phyloP scores from a whole-genome alignment of 176 grass and related monocot species.

The Avena sativa region DNA sequence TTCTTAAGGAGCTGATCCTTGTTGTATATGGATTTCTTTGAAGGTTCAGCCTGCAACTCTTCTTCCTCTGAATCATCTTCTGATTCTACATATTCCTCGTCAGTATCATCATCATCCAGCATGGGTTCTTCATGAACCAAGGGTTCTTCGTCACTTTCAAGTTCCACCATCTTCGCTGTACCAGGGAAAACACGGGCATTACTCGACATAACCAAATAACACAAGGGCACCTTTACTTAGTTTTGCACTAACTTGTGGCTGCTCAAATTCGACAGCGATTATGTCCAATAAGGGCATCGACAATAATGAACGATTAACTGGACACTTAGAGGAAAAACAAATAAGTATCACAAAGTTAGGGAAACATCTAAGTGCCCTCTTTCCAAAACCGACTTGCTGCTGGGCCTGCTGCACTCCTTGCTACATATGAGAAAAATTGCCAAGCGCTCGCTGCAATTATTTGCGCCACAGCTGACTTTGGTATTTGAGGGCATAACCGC shows the following conservation, averaged over 20 bases:
- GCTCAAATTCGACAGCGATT: no score
- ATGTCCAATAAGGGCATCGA: not conserved
- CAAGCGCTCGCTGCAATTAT: no score
- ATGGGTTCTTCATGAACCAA: constrained; percentile 39
- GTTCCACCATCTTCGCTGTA: constrained; percentile 45
- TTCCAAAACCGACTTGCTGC: no score
- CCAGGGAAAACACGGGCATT: not conserved
- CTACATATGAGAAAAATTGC: no score
- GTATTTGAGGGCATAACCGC: no score
- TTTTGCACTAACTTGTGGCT: not conserved
- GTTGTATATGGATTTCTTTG: constrained; percentile 82
- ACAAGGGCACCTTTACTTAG: not conserved
- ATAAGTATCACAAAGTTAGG: no score
- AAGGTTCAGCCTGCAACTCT: constrained; percentile 51
- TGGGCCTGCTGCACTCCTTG: no score
- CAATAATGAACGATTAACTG: no score
- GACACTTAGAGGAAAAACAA: no score
- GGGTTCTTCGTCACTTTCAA: constrained; percentile 34
- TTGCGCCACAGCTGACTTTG: no score
- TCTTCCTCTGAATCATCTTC: constrained; percentile 73
- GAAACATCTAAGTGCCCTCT: no score
- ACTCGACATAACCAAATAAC: not conserved
- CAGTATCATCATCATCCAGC: constrained; percentile 44
- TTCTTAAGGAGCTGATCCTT: constrained; percentile 74
- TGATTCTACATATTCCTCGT: constrained; percentile 44